Conservation (phyloP, 2,329 filamentous ascomycete species). For the Cryphonectria japonica region DNA sequence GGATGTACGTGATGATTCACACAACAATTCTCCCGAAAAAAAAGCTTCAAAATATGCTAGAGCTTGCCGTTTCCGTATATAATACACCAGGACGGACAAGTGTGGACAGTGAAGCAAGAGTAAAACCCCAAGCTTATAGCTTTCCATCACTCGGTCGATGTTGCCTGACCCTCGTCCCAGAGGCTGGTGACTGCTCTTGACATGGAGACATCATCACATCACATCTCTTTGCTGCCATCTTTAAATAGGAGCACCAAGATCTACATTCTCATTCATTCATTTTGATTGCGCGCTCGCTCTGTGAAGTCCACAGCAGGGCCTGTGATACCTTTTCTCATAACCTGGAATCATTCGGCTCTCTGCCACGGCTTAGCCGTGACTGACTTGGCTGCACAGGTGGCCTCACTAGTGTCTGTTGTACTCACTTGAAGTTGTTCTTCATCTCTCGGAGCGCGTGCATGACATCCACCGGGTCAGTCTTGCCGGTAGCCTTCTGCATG, state of each 20-base stretch:
- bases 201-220: conserved; percentile 41
- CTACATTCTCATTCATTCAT: neutral
- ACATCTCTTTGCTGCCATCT: neutral
- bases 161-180: conserved; percentile 39
- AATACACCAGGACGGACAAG: conserved; percentile 59
- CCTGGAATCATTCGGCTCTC: conserved; percentile 21
- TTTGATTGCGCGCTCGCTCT: conserved; percentile 5
- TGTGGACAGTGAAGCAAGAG: conserved; percentile 73
- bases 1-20: neutral
- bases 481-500: conserved; percentile 82
- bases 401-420: conserved; percentile 26
- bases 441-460: conserved; percentile 86
- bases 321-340: conserved; percentile 9
- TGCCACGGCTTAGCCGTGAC: conserved; percentile 23
- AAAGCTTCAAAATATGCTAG: conserved; percentile 65
- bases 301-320: conserved; percentile 30
- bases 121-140: conserved; percentile 47
- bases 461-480: conserved; percentile 78
- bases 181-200: conserved; percentile 32
- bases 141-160: conserved; percentile 40
- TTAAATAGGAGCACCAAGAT: neutral
- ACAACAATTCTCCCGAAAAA: neutral
- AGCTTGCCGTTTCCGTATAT: conserved; percentile 62
- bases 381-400: conserved; percentile 14
- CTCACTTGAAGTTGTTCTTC: conserved; percentile 79